phyloP scores from a whole-genome alignment of 2,329 filamentous ascomycete genomes.

The Aspergillus sp. region DNA sequence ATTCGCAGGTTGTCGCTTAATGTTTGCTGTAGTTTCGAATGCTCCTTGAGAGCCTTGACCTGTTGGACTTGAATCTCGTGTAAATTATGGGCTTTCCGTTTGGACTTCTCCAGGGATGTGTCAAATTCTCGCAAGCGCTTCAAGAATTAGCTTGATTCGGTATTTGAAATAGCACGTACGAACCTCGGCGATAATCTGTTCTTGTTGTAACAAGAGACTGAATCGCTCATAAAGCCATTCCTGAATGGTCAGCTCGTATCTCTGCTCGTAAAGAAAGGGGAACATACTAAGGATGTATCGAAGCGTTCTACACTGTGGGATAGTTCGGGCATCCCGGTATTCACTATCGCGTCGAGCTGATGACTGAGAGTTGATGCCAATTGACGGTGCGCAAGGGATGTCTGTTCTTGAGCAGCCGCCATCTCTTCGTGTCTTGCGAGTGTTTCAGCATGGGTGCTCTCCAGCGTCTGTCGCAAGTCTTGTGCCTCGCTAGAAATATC shows the following conservation, averaged over 20 bases:
- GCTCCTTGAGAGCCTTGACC: slow-evolving; percentile 25
- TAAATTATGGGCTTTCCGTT: slow-evolving; percentile 30
- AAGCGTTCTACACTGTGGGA: slow-evolving; percentile 28
- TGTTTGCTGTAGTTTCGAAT: slow-evolving; percentile 26
- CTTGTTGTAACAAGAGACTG: slow-evolving; percentile 30
- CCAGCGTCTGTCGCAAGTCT: slow-evolving; percentile 25
- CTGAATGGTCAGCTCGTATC: slow-evolving; percentile 17
- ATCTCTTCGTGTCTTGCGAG: slow-evolving; percentile 28
- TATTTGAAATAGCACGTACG: neutral
- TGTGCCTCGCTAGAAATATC: slow-evolving; percentile 23
- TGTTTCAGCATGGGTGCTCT: slow-evolving; percentile 26
- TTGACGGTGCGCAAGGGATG: slow-evolving; percentile 26
- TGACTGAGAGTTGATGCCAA: slow-evolving; percentile 30
- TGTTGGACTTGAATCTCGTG: slow-evolving; percentile 35
- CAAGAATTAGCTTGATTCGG: slow-evolving; percentile 17
- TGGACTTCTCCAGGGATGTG: slow-evolving; percentile 30
- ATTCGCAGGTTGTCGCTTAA: slow-evolving; percentile 26
- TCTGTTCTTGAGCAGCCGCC: slow-evolving; percentile 23
- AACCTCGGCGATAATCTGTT: slow-evolving; percentile 34
- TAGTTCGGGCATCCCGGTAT: slow-evolving; percentile 28
- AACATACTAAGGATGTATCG: slow-evolving; percentile 35
- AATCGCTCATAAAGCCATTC: slow-evolving; percentile 32
- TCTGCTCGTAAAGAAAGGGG: slow-evolving; percentile 3
- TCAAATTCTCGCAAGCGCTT: slow-evolving; percentile 38
- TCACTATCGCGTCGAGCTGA: slow-evolving; percentile 32